Evolutionary conservation across 106 monocot species (phyloP).

Genomic region (Dendrobium nobile): DNA sequence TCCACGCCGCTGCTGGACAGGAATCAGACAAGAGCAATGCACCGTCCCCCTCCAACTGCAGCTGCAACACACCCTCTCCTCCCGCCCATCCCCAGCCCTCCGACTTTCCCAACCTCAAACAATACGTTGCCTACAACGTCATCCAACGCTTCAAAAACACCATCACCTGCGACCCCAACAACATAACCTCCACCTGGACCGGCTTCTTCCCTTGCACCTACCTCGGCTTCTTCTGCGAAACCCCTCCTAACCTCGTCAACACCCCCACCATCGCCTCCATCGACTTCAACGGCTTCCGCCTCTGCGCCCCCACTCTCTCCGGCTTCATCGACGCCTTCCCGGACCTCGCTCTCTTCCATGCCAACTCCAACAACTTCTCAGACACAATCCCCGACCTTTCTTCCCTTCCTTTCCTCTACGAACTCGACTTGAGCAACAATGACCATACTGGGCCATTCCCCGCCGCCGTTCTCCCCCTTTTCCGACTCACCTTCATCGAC

Average conservation of each 20-base stretch:
- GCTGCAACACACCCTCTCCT: background rate
- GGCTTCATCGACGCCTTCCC: constrained; percentile 32
- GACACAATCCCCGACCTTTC: constrained; percentile 25
- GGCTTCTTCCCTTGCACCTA: constrained; percentile 23
- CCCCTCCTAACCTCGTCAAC: constrained; percentile 12
- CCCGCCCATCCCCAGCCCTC: background rate
- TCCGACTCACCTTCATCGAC: constrained; percentile 18
- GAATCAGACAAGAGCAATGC: background rate
- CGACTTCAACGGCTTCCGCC: constrained; percentile 14
- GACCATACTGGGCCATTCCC: constrained; percentile 35
- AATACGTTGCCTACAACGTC: constrained; percentile 18
- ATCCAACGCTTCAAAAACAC: constrained; percentile 40
- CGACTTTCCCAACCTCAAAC: constrained; percentile 29
- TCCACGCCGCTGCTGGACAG: background rate
- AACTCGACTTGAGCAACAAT: constrained; percentile 72
- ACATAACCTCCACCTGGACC: constrained; percentile 18
- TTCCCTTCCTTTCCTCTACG: constrained; percentile 34
- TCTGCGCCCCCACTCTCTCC: constrained; percentile 12
- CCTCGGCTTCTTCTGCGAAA: constrained; percentile 32
- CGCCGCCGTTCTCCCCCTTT: background rate
- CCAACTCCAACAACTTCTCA: constrained; percentile 36
- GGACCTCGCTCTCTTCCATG: constrained; percentile 35
- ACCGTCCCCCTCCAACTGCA: background rate
- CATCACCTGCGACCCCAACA: constrained; percentile 37
- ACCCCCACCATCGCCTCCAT: constrained; percentile 26